Conservation (phyloP, 2,329 filamentous ascomycete genomes). For the Aureobasidium sp. region DNA sequence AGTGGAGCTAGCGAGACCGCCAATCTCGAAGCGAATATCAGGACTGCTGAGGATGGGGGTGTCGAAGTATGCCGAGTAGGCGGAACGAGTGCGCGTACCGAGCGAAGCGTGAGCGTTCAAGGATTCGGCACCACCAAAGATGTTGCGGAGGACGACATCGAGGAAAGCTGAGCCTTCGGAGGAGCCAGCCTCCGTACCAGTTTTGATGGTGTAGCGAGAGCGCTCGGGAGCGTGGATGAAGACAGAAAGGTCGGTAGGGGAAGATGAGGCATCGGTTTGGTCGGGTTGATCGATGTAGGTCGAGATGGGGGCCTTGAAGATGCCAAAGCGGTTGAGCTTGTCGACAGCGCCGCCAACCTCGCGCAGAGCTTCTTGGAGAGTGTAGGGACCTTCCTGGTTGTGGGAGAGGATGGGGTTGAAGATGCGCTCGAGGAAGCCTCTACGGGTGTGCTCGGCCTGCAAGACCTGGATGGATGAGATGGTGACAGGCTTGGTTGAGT, state of each 20-base stretch:
- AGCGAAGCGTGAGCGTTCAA: conserved; percentile 79
- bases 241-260: conserved; percentile 72
- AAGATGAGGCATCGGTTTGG: conserved; percentile 59
- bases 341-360: conserved; percentile 64
- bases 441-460: conserved; percentile 75
- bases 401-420: conserved; percentile 70
- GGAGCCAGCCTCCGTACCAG: conserved; percentile 89
- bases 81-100: conserved; percentile 83
- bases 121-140: conserved; percentile 89
- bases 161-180: conserved; percentile 90
- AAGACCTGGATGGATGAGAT: conserved; percentile 80
- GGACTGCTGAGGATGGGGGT: conserved; percentile 80
- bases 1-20: conserved; percentile 74
- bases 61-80: conserved; percentile 81
- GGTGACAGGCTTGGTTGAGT: conserved; percentile 79
- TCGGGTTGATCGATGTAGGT: conserved; percentile 75
- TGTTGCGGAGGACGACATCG: conserved; percentile 79
- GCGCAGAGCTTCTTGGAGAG: conserved; percentile 68
- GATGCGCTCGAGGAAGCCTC: conserved; percentile 72
- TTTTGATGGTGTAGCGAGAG: conserved; percentile 79
- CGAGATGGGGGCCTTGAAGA: conserved; percentile 76
- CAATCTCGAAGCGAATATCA: conserved; percentile 68
- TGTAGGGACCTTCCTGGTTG: conserved; percentile 61
- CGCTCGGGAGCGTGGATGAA: conserved; percentile 73
- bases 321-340: conserved; percentile 75